These are phyloP conservation scores for Penicillium freii DNA, from an alignment of 2,329 filamentous ascomycete genomes.

Conservation along the genomic window DNA sequence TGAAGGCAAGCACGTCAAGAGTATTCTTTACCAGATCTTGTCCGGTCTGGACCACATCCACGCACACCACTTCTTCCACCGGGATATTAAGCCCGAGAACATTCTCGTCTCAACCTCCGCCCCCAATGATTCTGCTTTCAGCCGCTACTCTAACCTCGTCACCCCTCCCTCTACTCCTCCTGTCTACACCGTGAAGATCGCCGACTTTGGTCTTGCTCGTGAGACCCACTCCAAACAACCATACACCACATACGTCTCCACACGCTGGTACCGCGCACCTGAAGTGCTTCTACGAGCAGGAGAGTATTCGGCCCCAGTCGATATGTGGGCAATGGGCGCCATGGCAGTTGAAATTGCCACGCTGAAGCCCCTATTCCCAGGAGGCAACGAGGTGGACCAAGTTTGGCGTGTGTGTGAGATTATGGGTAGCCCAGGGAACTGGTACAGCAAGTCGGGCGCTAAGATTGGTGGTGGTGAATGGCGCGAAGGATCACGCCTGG, in stretches of 20 bases:
- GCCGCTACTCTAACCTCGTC: constrained; percentile 86
- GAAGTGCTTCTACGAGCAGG: constrained; percentile 91
- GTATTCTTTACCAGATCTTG: constrained; percentile 95
- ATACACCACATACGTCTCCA: constrained; percentile 98
- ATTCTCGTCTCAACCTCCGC: constrained; percentile 93
- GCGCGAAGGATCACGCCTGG: constrained; percentile 89
- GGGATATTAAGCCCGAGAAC: constrained; percentile 98
- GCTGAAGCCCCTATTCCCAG: constrained; percentile 92
- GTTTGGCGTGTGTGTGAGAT: constrained; percentile 99
- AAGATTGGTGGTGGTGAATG: constrained; percentile 94
- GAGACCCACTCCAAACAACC: constrained; percentile 95
- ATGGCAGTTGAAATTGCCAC: constrained; percentile 99
- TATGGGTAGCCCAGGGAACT: constrained; percentile 97
- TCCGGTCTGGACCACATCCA: constrained; percentile 96
- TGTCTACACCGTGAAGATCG: constrained; percentile 94
- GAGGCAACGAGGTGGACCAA: constrained; percentile 97
- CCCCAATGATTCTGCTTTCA: constrained; percentile 83
- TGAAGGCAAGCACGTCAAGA: constrained; percentile 90
- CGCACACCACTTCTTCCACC: constrained; percentile 95
- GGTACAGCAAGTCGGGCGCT: constrained; percentile 87
- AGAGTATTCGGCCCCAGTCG: constrained; percentile 94
- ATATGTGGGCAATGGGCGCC: constrained; percentile 97
- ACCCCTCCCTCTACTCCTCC: constrained; percentile 94
- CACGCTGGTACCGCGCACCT: constrained; percentile 89
- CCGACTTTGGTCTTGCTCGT: constrained; percentile 94